phyloP scores from a whole-genome alignment of 202 grass and related monocot species.

The Carex arenaria region DNA sequence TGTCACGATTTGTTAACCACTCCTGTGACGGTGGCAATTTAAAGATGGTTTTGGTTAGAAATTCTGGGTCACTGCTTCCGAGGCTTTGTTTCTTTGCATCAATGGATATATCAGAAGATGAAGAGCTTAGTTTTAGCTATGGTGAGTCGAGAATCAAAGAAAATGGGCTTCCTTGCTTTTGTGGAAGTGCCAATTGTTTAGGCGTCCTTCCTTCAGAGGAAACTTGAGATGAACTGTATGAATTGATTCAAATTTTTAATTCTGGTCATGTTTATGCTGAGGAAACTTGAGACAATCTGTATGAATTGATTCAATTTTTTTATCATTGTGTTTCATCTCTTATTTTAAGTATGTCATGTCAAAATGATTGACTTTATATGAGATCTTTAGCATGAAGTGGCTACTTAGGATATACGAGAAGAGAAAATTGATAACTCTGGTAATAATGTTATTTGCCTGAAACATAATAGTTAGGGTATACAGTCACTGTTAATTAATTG shows the following conservation, averaged over 20 bases:
- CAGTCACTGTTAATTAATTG: conserved; percentile 2
- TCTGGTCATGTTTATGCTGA: background rate
- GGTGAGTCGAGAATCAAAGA: conserved; percentile 40
- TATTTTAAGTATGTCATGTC: background rate
- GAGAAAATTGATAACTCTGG: background rate
- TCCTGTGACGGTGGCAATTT: conserved; percentile 91
- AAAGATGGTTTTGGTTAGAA: conserved; percentile 52
- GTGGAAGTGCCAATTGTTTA: conserved; percentile 46
- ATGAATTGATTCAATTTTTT: background rate
- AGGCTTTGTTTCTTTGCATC: conserved; percentile 75
- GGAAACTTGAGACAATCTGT: conserved; percentile 41
- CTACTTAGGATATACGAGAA: background rate
- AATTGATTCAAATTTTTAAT: background rate
- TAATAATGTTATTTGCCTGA: background rate
- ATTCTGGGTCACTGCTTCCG: conserved; percentile 56
- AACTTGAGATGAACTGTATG: conserved; percentile 37
- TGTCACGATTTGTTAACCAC: conserved; percentile 84
- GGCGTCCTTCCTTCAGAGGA: conserved; percentile 75
- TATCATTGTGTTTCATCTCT: background rate
- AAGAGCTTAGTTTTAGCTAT: conserved; percentile 85
- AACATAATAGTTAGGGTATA: background rate
- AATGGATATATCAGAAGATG: conserved; percentile 43
- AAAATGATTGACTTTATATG: background rate
- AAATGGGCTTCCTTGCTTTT: conserved; percentile 53
- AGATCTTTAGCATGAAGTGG: background rate